Evolutionary conservation across 768 basidiomycete genomes (phyloP), one percentile per base, ranked within the genome.

Genomic region (Tephrocybe rancida): DNA sequence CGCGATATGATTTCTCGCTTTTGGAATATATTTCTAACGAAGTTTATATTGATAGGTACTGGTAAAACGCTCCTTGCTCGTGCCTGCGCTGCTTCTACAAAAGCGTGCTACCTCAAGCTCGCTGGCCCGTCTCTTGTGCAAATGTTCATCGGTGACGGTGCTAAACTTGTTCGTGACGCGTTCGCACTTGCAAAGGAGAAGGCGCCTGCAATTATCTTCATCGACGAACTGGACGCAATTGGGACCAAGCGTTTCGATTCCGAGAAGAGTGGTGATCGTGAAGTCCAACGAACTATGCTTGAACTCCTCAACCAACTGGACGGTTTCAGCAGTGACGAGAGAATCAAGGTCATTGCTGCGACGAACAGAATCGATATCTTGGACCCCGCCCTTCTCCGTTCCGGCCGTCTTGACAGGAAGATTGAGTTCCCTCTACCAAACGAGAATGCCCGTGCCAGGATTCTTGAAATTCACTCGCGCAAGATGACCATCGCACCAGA

Each of bases 131-230:
- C 95, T 46, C 83, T 99, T 48, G 97, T 99, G 11, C 97, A 99
- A 73, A 99, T 98, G 97, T 99, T 96, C 71, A 99, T 99, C 61
- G 97, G 97, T 72, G 97, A 98, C 70, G 97, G 97, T 65, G 97
- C 97, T 50, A 98, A 98, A 71, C 85, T 99, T 46, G 97, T 99
- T 19, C 92, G 97, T 42, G 97, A 99, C 64, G 96, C 96, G 3
- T 98, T 99, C 67, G 95, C 95, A 42, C 81, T 99, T 42, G 97
- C 97, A 16, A 98, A 98, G 72, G 92, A 97, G 79, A 98, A 98
- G 65, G 92, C 95, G 1, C 95, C 95, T 5, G 90, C 95, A n/a
- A 98, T 98, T 70, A 98, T 98, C 70, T 98, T 98, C 74, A 98
- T 98, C 59, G 96, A 98, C 64, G 96, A 98, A 67, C 71, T 98